Evolutionary conservation across 768 basidiomycete species (phyloP), one percentile per base, ranked within the genome.

Genomic region (Agaricus blazei): DNA sequence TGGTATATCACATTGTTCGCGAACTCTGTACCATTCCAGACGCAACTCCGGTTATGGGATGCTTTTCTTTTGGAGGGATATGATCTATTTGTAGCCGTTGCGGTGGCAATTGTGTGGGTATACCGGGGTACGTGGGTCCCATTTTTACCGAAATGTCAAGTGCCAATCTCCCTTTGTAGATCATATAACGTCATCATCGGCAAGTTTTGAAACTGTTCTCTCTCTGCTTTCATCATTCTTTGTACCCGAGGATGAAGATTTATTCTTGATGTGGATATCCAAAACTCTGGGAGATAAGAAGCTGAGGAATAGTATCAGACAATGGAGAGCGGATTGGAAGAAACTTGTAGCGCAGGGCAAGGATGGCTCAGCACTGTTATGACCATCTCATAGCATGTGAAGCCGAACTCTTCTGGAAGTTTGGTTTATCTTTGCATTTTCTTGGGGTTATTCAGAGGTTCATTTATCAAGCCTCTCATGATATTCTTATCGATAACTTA

Each of bases 1-100:
- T 98, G 97, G 97, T 99, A 98, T 67, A 98, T 99, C 69, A 98
- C 97, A 2, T 75, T 98, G 12, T 99, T 98, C 65, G 85, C 94
- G 48, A 97, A 96, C 66, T 90, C 91, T 0, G 87, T 99, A 42
- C 93, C 96, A 24, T 98, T 96, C 68, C 91, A 95, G 69, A 93
- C 88, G 46, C 94, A 98, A 72, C 72, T 98, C 27, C 80, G 97
- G 58, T 67, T 99, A 29, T 99, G 96, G 96, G 97, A 99, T 67
- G 92, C 82, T 9, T 90, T 97, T 65, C 74, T 97, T 45, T 70
- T 95, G 23, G 96, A 98, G 59, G 97, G 97, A 9, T 79, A 84
- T 61, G 96, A 99, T 64, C 71, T 94, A 1, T 91, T 97, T 60
- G 76, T 98, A 47, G 82, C 91, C 45, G 82, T 91, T 8, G 88